These are phyloP conservation scores for Globisporangium heterothallicum DNA, from an alignment of 352 stramenopile genomes.

Conservation along the genomic window DNA sequence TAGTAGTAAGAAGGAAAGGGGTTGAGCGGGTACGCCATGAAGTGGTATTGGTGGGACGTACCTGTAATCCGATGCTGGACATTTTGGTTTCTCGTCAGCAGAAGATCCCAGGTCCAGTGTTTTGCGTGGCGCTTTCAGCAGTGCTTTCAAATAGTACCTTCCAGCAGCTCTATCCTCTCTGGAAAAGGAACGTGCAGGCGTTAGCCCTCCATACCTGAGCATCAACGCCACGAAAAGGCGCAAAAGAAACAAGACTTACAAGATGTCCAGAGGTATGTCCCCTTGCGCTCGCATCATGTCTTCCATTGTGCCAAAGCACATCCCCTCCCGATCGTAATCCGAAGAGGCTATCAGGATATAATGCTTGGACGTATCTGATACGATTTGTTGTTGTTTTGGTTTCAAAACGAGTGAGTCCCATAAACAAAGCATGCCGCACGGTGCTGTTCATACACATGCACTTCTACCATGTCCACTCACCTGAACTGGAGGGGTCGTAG, in stretches of 20 bases:
- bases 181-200: not conserved
- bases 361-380: conserved; percentile 27
- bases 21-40: too few relatives aligned
- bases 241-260: conserved; percentile 4
- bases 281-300: conserved; percentile 13
- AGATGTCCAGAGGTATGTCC: conserved; percentile 13
- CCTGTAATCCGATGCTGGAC: conserved; percentile 7
- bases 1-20: not conserved
- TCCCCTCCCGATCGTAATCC: conserved; percentile 21
- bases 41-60: too few relatives aligned
- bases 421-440: too few relatives aligned
- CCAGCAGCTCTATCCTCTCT: conserved; percentile 3
- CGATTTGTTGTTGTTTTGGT: not conserved
- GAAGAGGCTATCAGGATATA: conserved; percentile 27
- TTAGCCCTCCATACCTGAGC: too few relatives aligned
- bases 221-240: too few relatives aligned
- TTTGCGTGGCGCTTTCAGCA: conserved; percentile 3
- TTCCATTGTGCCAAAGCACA: conserved; percentile 13
- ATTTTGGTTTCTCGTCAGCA: conserved; percentile 4
- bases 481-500: conserved; percentile 9
- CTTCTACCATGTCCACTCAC: conserved; percentile 17
- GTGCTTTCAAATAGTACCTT: not conserved
- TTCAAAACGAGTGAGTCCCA: too few relatives aligned
- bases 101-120: not conserved
- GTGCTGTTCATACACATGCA: not conserved